Base-by-base conservation (phyloP, 306 rosid genomes). In the Ceratonia siliqua region DNA sequence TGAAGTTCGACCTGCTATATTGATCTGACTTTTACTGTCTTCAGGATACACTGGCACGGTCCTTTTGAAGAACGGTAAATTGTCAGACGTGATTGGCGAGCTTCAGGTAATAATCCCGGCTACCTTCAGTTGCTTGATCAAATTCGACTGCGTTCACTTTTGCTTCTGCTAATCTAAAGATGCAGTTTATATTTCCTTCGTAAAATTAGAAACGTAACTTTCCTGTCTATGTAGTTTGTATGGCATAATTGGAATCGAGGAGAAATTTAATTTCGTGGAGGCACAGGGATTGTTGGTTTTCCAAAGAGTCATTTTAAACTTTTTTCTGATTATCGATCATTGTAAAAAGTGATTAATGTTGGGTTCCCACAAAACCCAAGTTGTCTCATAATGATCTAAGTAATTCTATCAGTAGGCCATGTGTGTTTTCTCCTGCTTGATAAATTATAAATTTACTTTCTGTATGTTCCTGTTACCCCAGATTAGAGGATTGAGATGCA, bases 1-100 rank as follows among this genome's bases (percentile, higher is more conserved):
- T 72, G 18, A 43, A 54, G 33, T 25, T 63, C 62, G 61, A 13
- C 15, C 33, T 22, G 18, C 43, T 49, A 14, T 38, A 10, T 66
- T 56, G 33, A 63, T 84, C 63, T 59, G 68, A 73, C 0, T 83
- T 43, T 73, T n/a, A 21, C 3, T 72, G 27, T 73, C 5, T 68
- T 6, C 62, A 95, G 99, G 99, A 22, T 94, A 92, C 82, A 90
- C 97, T 38, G 70, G 89, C 62, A 85, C 98, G 50, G 71, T 92
- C 56, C 78, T 95, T 66, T 35, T 87, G 1, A 81, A 92, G 85
- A 82, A 92, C 77, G 90, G 92, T 0, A 92, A 92, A 74, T 15
- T 95, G 5, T 92, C 98, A 14, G 97, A 92, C 56, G 14, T 92
- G 25, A 72, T 92, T 49, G 91, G 91, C 39, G 92, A 92, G 35